Evolutionary conservation across 768 basidiomycete species (phyloP).

Genomic region (Lanmaoa rubissima): DNA sequence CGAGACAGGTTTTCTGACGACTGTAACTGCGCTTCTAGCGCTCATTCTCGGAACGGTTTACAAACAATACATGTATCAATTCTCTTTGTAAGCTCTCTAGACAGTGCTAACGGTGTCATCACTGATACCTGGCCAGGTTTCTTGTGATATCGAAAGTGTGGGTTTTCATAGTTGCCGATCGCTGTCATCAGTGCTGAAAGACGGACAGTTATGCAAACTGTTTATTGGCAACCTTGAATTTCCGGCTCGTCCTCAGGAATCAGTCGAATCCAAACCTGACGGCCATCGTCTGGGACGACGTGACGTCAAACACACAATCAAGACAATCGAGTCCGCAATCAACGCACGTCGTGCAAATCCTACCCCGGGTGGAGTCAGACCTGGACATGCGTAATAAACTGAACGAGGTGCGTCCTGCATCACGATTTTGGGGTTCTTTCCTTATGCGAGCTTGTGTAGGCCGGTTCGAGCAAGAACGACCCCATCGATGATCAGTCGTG

Average conservation of each 20-base stretch:
- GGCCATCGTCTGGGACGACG: neutral
- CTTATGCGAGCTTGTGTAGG: neutral
- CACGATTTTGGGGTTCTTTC: neutral
- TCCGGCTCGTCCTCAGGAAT: neutral
- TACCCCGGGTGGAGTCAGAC: neutral
- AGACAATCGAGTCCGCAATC: neutral
- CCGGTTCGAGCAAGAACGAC: neutral
- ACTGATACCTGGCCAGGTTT: neutral
- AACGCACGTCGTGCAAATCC: neutral
- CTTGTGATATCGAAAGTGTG: conserved; percentile 7
- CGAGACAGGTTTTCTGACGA: conserved; percentile 18
- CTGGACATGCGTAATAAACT: neutral
- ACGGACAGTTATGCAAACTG: conserved; percentile 12
- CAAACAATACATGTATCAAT: neutral
- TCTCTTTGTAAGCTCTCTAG: conserved; percentile 3
- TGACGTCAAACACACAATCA: neutral
- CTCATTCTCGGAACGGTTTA: conserved; percentile 6
- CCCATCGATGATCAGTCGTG: neutral
- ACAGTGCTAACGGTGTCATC: neutral
- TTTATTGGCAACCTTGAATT: conserved; percentile 13
- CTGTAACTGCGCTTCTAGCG: conserved; percentile 7
- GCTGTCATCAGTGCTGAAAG: neutral
- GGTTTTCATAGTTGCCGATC: neutral
- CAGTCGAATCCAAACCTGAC: neutral
- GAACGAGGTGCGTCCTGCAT: neutral